phyloP scores from a whole-genome alignment of 768 basidiomycete species.

The Mycena olivaceomarginata region DNA sequence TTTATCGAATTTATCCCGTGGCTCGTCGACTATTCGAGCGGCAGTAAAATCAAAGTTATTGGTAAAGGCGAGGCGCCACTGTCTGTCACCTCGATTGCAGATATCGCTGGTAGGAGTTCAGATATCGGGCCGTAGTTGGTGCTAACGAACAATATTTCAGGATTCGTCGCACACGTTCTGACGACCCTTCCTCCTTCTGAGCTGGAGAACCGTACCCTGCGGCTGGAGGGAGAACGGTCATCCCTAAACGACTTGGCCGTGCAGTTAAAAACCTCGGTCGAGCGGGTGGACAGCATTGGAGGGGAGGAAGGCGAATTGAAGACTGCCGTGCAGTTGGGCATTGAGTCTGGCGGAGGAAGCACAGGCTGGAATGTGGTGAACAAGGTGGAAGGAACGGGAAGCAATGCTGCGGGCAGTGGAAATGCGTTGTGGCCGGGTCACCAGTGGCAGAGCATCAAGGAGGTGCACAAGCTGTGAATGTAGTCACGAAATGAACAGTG shows the following conservation, averaged over 20 bases:
- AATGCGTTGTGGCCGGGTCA: slow-evolving; percentile 47
- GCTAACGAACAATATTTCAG: slow-evolving; percentile 39
- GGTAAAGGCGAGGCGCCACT: slow-evolving; percentile 53
- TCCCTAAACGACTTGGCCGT: slow-evolving; percentile 49
- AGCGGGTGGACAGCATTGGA: slow-evolving; percentile 38
- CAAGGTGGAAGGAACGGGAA: slow-evolving; percentile 33
- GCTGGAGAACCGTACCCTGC: slow-evolving; percentile 55
- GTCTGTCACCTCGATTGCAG: slow-evolving; percentile 55
- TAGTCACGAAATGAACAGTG: too few species aligned
- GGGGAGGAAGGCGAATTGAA: slow-evolving; percentile 20
- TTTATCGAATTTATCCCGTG: slow-evolving; percentile 56
- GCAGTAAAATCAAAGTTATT: slow-evolving; percentile 53
- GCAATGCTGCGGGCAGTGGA: slow-evolving; percentile 42
- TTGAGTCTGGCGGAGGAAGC: slow-evolving; percentile 38
- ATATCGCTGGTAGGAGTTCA: slow-evolving; percentile 48
- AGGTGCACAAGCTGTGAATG: slow-evolving; percentile 28
- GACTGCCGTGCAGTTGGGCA: slow-evolving; percentile 11
- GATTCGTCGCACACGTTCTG: slow-evolving; percentile 58
- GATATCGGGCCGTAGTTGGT: too few species aligned
- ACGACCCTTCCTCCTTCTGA: slow-evolving; percentile 52
- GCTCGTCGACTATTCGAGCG: slow-evolving; percentile 50
- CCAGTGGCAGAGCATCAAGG: slow-evolving; percentile 47
- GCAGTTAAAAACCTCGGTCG: slow-evolving; percentile 44
- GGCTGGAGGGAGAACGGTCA: slow-evolving; percentile 58
- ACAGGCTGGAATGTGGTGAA: slow-evolving; percentile 41